phyloP scores from a whole-genome alignment of 176 grass and related monocot species.

The Dendrocalamus sinicus region DNA sequence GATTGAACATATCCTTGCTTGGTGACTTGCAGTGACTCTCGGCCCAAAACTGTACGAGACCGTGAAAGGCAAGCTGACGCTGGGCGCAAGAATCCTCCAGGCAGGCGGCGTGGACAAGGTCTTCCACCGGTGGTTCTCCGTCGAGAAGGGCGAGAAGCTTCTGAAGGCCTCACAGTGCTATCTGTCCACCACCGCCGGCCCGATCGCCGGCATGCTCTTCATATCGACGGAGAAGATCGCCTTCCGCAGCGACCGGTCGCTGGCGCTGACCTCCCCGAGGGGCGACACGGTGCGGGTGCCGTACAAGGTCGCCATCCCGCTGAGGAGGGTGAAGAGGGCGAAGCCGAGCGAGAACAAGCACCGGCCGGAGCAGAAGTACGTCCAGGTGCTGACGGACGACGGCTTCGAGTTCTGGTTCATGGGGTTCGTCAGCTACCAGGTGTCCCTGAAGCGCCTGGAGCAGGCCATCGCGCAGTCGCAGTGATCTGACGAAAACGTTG shows the following conservation, averaged over 20 bases:
- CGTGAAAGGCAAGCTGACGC: conserved; percentile 77
- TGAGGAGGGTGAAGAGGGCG: conserved; percentile 60
- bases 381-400: conserved; percentile 73
- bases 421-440: conserved; percentile 70
- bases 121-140: conserved; percentile 68
- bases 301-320: conserved; percentile 79
- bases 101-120: conserved; percentile 81
- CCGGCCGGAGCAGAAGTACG: conserved; percentile 79
- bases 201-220: conserved; percentile 80
- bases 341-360: conserved; percentile 57
- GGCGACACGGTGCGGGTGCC: conserved; percentile 58
- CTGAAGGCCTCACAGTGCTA: conserved; percentile 82
- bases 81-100: conserved; percentile 71
- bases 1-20: not conserved
- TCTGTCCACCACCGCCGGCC: conserved; percentile 75
- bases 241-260: conserved; percentile 68
- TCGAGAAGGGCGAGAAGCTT: conserved; percentile 60
- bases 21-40: conserved; percentile 52
- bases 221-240: conserved; percentile 63
- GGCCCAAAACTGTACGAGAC: conserved; percentile 77
- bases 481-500: conserved; percentile 35
- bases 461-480: conserved; percentile 57
- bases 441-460: conserved; percentile 59
- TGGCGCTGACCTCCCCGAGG: conserved; percentile 50
- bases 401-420: conserved; percentile 98